These are phyloP conservation scores for Oryza longistaminata DNA, from an alignment of 176 grass and related monocot genomes.

Conservation along the genomic window DNA sequence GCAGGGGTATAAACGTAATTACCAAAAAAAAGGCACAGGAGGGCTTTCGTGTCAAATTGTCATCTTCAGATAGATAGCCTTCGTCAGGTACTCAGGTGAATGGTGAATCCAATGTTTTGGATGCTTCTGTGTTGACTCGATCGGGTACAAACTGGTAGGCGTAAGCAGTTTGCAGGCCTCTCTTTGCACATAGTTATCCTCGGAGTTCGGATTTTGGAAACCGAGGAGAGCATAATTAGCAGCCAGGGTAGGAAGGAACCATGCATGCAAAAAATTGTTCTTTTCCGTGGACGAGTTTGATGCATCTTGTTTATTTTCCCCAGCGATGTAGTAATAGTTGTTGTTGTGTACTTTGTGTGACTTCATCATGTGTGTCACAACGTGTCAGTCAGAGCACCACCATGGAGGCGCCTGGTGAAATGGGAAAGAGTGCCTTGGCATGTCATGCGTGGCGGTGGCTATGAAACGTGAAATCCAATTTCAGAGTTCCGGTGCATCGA, in stretches of 20 bases:
- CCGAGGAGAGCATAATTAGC: constrained; percentile 4
- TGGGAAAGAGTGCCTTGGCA: neutral
- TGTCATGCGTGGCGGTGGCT: neutral
- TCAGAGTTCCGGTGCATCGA: too few species aligned
- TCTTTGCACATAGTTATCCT: constrained; percentile 43
- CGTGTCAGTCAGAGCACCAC: constrained; percentile 2
- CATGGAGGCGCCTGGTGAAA: neutral
- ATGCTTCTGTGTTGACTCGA: constrained; percentile 38
- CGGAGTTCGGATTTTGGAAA: constrained; percentile 44
- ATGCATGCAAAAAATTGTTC: constrained; percentile 9
- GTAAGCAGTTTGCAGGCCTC: constrained; percentile 25
- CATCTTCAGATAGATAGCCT: neutral
- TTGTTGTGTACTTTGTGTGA: neutral
- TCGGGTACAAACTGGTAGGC: neutral
- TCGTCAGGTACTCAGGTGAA: constrained; percentile 18
- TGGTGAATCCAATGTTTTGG: constrained; percentile 30
- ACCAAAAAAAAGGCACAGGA: neutral
- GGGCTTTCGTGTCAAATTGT: neutral
- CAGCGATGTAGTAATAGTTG: neutral
- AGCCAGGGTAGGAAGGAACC: neutral
- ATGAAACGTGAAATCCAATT: neutral
- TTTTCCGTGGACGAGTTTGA: neutral
- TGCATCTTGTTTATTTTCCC: neutral
- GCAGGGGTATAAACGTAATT: constrained; percentile 53
- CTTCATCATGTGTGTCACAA: neutral